Base-by-base conservation (phyloP, 2,329 filamentous ascomycete species). In the Metarhizium sp. region DNA sequence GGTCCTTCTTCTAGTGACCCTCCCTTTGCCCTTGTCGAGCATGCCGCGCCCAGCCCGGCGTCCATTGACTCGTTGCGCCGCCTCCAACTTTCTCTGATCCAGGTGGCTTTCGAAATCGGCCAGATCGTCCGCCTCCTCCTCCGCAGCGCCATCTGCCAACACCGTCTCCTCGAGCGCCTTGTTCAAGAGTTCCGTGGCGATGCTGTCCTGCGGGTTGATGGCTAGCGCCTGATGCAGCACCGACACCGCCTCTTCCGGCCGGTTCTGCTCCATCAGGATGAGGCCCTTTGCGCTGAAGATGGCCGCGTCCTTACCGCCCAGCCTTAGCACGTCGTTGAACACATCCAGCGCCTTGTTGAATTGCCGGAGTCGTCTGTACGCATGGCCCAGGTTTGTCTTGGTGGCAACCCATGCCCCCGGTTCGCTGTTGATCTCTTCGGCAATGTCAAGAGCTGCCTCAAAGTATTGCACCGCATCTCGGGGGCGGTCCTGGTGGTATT, bases 321-420 rank as follows among this genome's bases (percentile, higher is more conserved):
- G 82, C 13, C 92, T 80, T 34, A 96, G 78, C 34, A 95, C 94
- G 64, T 92, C 86, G 60, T 96, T 88, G 63, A 96, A 97, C 66
- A 92, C 82, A 2, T 77, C 78, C 11, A 97, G 78, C 0, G 92
- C 87, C 53, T 88, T 82, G 34, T 85, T 78, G 61, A 86, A 84
- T 55, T 82, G 77, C 1, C 85, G 80, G 55, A 87, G 73, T 18
- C 90, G 85, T 53, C 94, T 84, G 59, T 91, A 86, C 0, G 92
- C 88, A 67, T 99, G 94, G 0, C 86, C 95, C 16, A 99, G 79
- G 64, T 99, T 99, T 4, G 89, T 89, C 43, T 91, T 83, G 0
- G 88, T 92, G 2, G 90, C 83, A 2, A 96, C 75, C 85, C 89
- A 95, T 1, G 92, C 88, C 50, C 84, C 81, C 0, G 89, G 84